phyloP scores from a whole-genome alignment of 2,329 filamentous ascomycete species.

The Beauveria caledonica region DNA sequence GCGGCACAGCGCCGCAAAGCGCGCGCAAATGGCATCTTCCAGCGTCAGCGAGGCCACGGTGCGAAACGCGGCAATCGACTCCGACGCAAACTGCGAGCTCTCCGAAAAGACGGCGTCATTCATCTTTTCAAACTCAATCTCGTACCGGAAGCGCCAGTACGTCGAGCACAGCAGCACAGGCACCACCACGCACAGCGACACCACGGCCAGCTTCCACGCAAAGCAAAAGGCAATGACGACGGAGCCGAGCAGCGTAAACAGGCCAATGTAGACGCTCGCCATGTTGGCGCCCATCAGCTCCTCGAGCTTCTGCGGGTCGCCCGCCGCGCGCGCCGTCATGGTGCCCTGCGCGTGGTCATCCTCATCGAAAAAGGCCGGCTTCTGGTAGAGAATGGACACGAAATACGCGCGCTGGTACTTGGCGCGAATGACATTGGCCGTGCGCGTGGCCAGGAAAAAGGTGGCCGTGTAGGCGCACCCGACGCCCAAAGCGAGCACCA shows the following conservation, averaged over 20 bases:
- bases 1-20: conserved; percentile 52
- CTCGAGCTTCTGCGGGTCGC: conserved; percentile 52
- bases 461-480: conserved; percentile 43
- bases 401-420: conserved; percentile 55
- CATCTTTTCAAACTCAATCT: conserved; percentile 61
- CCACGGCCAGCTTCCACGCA: conserved; percentile 68
- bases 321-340: conserved; percentile 46
- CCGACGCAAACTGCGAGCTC: conserved; percentile 66
- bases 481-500: conserved; percentile 45
- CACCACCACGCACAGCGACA: conserved; percentile 53
- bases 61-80: conserved; percentile 65
- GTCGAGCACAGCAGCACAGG: conserved; percentile 40
- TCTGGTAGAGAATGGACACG: conserved; percentile 49
- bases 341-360: conserved; percentile 53
- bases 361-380: conserved; percentile 52
- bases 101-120: conserved; percentile 60
- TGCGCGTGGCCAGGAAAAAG: conserved; percentile 31
- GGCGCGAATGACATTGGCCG: conserved; percentile 42
- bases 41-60: conserved; percentile 65
- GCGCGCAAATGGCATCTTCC: conserved; percentile 54
- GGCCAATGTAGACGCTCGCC: conserved; percentile 52
- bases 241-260: conserved; percentile 58
- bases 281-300: conserved; percentile 60
- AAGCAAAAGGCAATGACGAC: conserved; percentile 61
- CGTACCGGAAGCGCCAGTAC: conserved; percentile 47